phyloP scores from a whole-genome alignment of 2,329 filamentous ascomycete species.

The Emydomyces testavorans region DNA sequence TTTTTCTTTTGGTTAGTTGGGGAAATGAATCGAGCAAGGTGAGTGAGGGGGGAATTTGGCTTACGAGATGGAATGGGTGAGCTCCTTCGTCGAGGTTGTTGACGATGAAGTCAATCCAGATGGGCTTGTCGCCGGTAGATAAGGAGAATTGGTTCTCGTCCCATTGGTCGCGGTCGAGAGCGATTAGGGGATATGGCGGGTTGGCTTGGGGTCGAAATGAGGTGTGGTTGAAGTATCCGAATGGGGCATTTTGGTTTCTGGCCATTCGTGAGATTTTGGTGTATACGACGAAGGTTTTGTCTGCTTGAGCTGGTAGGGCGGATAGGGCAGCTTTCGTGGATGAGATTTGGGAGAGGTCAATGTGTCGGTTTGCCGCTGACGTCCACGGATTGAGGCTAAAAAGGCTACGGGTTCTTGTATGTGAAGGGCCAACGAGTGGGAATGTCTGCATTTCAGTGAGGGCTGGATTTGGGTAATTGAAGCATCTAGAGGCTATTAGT shows the following conservation, averaged over 20 bases:
- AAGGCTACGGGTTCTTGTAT: constrained; percentile 1
- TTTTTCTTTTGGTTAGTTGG: not conserved
- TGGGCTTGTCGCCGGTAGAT: constrained; percentile 21
- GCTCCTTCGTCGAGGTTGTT: constrained; percentile 43
- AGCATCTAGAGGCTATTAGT: constrained; percentile 24
- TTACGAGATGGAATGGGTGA: constrained; percentile 42
- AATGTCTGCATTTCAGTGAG: constrained; percentile 32
- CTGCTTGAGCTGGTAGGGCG: constrained; percentile 22
- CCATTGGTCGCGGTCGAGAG: constrained; percentile 30
- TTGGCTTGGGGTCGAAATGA: constrained; percentile 33
- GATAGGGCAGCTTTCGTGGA: constrained; percentile 22
- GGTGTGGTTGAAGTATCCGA: constrained; percentile 41
- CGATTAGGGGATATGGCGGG: constrained; percentile 26
- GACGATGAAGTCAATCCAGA: constrained; percentile 40
- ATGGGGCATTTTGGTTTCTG: constrained; percentile 33
- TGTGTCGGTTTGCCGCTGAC: constrained; percentile 7
- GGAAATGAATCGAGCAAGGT: not conserved
- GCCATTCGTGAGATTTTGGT: constrained; percentile 38
- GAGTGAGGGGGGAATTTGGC: constrained; percentile 1
- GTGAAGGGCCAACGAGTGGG: constrained; percentile 17
- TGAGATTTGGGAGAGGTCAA: constrained; percentile 23
- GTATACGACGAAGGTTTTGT: constrained; percentile 38
- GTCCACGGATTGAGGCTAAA: constrained; percentile 1
- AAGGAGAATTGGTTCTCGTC: constrained; percentile 35
- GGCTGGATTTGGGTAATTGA: constrained; percentile 38